phyloP scores from a whole-genome alignment of 2,329 filamentous ascomycete genomes.

The Graphilbum sp. region DNA sequence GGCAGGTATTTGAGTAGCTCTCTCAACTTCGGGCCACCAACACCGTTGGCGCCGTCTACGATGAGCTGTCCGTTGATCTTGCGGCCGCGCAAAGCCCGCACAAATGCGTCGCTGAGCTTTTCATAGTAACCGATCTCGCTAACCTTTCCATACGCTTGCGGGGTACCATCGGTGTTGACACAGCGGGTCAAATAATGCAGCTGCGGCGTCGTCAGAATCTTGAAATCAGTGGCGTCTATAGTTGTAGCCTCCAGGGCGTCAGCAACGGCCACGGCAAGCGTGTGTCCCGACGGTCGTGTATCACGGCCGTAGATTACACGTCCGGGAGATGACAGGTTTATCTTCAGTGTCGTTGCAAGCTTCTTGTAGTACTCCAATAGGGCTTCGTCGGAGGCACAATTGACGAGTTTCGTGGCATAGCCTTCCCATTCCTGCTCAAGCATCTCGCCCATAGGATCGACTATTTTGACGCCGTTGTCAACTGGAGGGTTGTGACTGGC shows the following conservation, averaged over 20 bases:
- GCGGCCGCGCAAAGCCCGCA: conserved; percentile 61
- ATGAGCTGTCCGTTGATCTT: conserved; percentile 59
- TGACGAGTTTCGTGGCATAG: conserved; percentile 78
- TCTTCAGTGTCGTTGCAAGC: conserved; percentile 58
- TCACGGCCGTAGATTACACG: conserved; percentile 84
- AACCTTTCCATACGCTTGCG: conserved; percentile 72
- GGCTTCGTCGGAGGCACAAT: conserved; percentile 58
- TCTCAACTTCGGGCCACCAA: conserved; percentile 78
- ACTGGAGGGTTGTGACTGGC: conserved; percentile 81
- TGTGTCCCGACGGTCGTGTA: conserved; percentile 80
- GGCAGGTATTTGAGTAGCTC: conserved; percentile 77
- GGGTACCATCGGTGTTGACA: conserved; percentile 79
- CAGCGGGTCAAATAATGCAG: conserved; percentile 92
- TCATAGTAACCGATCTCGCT: conserved; percentile 90
- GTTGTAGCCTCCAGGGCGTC: conserved; percentile 64
- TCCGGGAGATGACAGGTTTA: conserved; percentile 53
- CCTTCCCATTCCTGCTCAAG: conserved; percentile 89
- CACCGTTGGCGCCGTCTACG: conserved; percentile 93
- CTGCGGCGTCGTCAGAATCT: conserved; percentile 90
- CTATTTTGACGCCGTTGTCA: conserved; percentile 89
- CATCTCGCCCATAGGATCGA: conserved; percentile 98
- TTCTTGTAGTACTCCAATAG: conserved; percentile 62
- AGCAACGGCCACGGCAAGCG: conserved; percentile 61
- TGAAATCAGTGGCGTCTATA: conserved; percentile 66
- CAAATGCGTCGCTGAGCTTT: conserved; percentile 76